phyloP scores from a whole-genome alignment of 371 early-diverging fungal genomes.

The Dipsacomyces acuminosporus region DNA sequence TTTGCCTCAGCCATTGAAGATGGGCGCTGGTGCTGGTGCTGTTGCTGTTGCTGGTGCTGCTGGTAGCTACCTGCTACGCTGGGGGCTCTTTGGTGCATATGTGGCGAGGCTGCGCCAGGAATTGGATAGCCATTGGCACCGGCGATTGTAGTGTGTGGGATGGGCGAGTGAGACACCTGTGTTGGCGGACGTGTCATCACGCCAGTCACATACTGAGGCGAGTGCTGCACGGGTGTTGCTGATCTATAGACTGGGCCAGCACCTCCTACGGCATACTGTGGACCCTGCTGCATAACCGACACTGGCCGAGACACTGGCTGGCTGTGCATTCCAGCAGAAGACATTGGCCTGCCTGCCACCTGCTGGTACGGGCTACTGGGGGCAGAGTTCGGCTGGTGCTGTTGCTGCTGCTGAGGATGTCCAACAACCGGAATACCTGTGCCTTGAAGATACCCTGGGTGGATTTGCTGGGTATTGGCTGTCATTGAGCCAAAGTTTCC shows the following conservation, averaged over 20 bases:
- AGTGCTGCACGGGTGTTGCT: conserved; percentile 26
- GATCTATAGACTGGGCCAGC: conserved; percentile 15
- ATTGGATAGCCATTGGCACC: conserved; percentile 10
- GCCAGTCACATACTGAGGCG: conserved; percentile 15
- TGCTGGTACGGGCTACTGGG: conserved; percentile 39
- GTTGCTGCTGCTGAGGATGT: neutral
- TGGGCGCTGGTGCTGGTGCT: conserved; percentile 24
- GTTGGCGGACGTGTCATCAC: conserved; percentile 23
- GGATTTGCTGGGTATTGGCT: conserved; percentile 17
- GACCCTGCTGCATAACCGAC: conserved; percentile 19
- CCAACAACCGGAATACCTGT: too few relatives aligned
- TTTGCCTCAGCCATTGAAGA: conserved; percentile 2
- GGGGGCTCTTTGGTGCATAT: conserved; percentile 3
- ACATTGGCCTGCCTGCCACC: conserved; percentile 6
- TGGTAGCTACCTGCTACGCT: neutral
- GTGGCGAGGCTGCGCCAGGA: conserved; percentile 7
- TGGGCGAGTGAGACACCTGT: conserved; percentile 36
- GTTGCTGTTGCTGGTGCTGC: neutral
- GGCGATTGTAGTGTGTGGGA: too few relatives aligned
- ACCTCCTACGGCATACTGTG: conserved; percentile 7
- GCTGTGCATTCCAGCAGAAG: conserved; percentile 16
- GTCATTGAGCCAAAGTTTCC: conserved; percentile 38
- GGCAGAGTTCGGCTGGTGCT: conserved; percentile 16
- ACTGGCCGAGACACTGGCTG: conserved; percentile 11
- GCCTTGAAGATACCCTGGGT: neutral